A percentile compares a stretch with the other conserved stretches of the same genome.
These are phyloP conservation scores for Lomentospora prolificans DNA, from an alignment of 2,329 filamentous ascomycete genomes.

Conservation along the genomic window DNA sequence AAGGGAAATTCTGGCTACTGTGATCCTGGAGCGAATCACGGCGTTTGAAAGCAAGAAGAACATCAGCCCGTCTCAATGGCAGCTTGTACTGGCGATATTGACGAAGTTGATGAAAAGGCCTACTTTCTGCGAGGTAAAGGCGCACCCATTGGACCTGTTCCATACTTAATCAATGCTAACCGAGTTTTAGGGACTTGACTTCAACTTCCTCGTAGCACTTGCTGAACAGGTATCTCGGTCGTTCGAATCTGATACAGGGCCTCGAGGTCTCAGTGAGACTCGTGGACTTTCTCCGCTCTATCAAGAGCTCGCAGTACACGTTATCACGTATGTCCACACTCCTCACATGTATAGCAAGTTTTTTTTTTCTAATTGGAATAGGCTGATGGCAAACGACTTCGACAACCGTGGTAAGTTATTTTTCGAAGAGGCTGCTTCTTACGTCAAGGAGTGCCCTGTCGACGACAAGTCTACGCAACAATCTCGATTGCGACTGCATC, in stretches of 20 bases:
- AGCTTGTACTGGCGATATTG: slow-evolving; percentile 10
- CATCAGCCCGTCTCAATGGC: slow-evolving; percentile 10
- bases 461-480: slow-evolving; percentile 10
- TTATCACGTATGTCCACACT: slow-evolving; percentile 13
- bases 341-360: background rate
- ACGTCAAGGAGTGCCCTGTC: slow-evolving; percentile 13
- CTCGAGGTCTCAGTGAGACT: slow-evolving; percentile 7
- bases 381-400: slow-evolving; percentile 33
- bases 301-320: slow-evolving; percentile 19
- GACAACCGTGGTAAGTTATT: slow-evolving; percentile 33
- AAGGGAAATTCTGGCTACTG: slow-evolving; percentile 9
- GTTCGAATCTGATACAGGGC: slow-evolving; percentile 4
- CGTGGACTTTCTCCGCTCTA: slow-evolving; percentile 10
- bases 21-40: slow-evolving; percentile 7
- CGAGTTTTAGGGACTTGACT: slow-evolving; percentile 27
- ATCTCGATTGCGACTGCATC: slow-evolving; percentile 21
- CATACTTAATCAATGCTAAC: no score
- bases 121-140: slow-evolving; percentile 35
- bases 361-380: slow-evolving; percentile 12
- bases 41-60: slow-evolving; percentile 1
- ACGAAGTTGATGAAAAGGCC: slow-evolving; percentile 40
- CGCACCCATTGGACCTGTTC: no score
- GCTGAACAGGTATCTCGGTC: slow-evolving; percentile 20
- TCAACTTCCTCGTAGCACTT: slow-evolving; percentile 23
- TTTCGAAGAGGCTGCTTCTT: slow-evolving; percentile 20